Conservation (phyloP, 495 filamentous ascomycete species). For the Aspergillus hancockii region DNA sequence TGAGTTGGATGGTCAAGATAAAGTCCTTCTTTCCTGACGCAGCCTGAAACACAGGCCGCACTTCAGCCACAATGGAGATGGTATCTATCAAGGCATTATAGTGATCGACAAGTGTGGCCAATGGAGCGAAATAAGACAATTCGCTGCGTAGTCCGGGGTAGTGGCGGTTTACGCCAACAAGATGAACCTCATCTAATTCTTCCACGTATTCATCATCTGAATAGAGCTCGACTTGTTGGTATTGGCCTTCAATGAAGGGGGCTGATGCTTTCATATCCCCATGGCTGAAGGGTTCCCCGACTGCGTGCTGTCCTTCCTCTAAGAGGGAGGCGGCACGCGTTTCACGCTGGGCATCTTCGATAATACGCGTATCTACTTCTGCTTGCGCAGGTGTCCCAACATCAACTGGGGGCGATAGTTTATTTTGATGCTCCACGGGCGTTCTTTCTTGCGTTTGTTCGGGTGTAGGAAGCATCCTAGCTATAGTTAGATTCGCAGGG, state of each 20-base stretch:
- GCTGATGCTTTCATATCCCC: not conserved
- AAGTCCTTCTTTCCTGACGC: constrained; percentile 70
- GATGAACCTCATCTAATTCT: constrained; percentile 14
- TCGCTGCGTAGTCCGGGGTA: constrained; percentile 59
- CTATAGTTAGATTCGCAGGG: not conserved
- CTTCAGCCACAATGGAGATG: constrained; percentile 64
- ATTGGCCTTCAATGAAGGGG: constrained; percentile 14
- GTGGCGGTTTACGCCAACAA: constrained; percentile 29
- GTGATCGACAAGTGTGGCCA: constrained; percentile 63
- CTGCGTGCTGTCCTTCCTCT: constrained; percentile 1
- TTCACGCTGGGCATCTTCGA: not conserved
- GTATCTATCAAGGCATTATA: constrained; percentile 59
- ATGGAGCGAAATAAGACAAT: constrained; percentile 65
- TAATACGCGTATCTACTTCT: not conserved
- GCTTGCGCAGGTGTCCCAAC: not conserved
- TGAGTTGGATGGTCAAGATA: constrained; percentile 66
- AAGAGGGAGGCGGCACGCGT: too few species aligned
- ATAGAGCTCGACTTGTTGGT: constrained; percentile 19
- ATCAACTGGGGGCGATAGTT: not conserved
- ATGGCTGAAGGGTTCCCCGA: not conserved
- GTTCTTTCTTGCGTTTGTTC: constrained; percentile 13
- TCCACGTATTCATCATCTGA: constrained; percentile 12
- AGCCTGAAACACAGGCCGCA: constrained; percentile 57
- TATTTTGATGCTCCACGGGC: not conserved
- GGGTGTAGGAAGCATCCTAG: constrained; percentile 10